phyloP scores from a whole-genome alignment of 768 basidiomycete species.

The Collybia sordida region DNA sequence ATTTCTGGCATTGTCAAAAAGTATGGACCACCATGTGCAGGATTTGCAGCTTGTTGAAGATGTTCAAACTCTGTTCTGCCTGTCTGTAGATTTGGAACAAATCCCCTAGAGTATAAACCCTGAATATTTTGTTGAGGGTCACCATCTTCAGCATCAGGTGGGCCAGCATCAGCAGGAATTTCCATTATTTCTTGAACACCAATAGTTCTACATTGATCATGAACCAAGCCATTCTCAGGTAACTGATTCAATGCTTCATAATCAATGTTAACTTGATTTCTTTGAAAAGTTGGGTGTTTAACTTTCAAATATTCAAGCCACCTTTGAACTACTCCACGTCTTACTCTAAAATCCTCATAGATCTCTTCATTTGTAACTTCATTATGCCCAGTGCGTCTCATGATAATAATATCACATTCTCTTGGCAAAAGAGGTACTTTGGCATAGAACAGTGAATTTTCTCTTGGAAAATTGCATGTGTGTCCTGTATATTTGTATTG shows the following conservation, averaged over 20 bases:
- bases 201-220: slow-evolving; percentile 5
- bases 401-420: slow-evolving; percentile 9
- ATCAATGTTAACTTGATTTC: slow-evolving; percentile 3
- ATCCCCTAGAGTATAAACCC: background rate
- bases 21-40: slow-evolving; percentile 11
- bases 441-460: no score
- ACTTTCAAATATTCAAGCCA: slow-evolving; percentile 7
- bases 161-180: background rate
- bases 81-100: background rate
- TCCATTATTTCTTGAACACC: slow-evolving; percentile 3
- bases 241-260: slow-evolving; percentile 10
- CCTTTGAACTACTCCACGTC: background rate
- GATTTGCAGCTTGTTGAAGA: slow-evolving; percentile 13
- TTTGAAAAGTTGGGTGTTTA: background rate
- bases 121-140: background rate
- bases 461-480: no score
- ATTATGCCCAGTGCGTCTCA: background rate
- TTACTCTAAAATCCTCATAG: slow-evolving; percentile 7
- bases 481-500: no score
- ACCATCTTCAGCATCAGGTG: background rate
- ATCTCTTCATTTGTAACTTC: slow-evolving; percentile 4
- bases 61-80: no score
- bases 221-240: slow-evolving; percentile 11
- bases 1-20: slow-evolving; percentile 7
- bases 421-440: no score